Evolutionary conservation across 805 yeast genomes (phyloP).

Genomic region (Yarrowia deformans): DNA sequence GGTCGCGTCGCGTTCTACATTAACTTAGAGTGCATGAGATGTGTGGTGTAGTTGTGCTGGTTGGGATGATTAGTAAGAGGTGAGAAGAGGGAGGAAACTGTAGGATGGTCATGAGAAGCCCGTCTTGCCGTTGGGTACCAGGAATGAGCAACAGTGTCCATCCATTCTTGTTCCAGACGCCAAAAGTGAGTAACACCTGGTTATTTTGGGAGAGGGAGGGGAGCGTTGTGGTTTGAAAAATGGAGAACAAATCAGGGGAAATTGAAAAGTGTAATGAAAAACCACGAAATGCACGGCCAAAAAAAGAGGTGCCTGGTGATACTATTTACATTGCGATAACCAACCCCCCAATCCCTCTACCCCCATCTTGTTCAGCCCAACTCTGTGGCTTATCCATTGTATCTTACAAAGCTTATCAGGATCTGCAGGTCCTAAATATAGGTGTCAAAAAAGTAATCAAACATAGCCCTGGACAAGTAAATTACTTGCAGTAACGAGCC

Average conservation of each 20-base stretch:
- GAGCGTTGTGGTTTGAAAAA: too few relatives aligned
- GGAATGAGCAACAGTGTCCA: neutral
- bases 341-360: neutral
- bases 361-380: neutral
- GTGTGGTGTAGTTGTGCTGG: too few relatives aligned
- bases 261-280: neutral
- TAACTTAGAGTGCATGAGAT: neutral
- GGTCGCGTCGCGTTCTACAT: slow-evolving; percentile 28
- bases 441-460: neutral
- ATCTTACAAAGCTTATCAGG: slow-evolving; percentile 7
- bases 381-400: slow-evolving; percentile 21
- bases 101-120: neutral
- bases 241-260: neutral
- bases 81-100: neutral
- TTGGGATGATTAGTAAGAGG: neutral
- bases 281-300: neutral
- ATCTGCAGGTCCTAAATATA: slow-evolving; percentile 30
- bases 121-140: too few relatives aligned
- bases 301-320: neutral
- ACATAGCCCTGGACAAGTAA: too few relatives aligned
- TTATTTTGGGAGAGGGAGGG: too few relatives aligned
- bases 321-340: neutral
- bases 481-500: too few relatives aligned
- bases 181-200: too few relatives aligned
- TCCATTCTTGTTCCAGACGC: neutral